Conservation (phyloP, 225 moss, liverwort and hornwort genomes). For the Marchantia paleacea region DNA sequence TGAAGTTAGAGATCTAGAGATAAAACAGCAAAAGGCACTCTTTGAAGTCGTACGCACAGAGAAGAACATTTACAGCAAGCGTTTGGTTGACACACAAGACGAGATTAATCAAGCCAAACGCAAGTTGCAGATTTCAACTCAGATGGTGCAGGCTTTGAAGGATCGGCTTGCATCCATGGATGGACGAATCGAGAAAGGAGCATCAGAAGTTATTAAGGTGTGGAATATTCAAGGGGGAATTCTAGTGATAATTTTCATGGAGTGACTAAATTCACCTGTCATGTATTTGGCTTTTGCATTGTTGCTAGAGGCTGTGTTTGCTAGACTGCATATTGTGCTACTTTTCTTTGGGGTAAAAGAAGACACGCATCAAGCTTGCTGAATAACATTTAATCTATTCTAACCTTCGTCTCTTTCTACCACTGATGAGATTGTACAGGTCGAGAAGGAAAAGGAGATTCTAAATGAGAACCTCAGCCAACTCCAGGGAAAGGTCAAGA, state of each 20-base stretch:
- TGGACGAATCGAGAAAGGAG: constrained; percentile 33
- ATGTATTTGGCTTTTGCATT: not conserved
- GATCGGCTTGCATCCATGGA: constrained; percentile 43
- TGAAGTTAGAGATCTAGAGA: constrained; percentile 34
- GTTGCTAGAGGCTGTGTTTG: not conserved
- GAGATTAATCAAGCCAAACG: constrained; percentile 68
- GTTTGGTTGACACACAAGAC: constrained; percentile 56
- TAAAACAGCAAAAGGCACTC: constrained; percentile 63
- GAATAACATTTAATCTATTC: not conserved
- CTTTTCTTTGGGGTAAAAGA: not conserved
- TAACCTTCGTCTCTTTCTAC: not conserved
- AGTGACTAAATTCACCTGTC: not conserved
- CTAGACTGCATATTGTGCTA: too few relatives aligned
- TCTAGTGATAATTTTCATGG: not conserved
- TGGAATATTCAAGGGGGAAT: not conserved
- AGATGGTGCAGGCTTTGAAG: constrained; percentile 64
- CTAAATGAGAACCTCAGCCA: constrained; percentile 33
- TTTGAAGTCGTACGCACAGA: constrained; percentile 58
- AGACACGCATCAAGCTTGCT: not conserved
- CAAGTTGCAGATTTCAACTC: constrained; percentile 59
- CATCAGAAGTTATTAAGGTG: constrained; percentile 32
- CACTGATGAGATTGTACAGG: constrained; percentile 18
- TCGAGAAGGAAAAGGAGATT: constrained; percentile 47
- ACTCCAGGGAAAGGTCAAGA: constrained; percentile 35
- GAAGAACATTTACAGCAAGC: constrained; percentile 57